phyloP scores from a whole-genome alignment of 148 eudicot species.

The Chenopodium berlandieri region DNA sequence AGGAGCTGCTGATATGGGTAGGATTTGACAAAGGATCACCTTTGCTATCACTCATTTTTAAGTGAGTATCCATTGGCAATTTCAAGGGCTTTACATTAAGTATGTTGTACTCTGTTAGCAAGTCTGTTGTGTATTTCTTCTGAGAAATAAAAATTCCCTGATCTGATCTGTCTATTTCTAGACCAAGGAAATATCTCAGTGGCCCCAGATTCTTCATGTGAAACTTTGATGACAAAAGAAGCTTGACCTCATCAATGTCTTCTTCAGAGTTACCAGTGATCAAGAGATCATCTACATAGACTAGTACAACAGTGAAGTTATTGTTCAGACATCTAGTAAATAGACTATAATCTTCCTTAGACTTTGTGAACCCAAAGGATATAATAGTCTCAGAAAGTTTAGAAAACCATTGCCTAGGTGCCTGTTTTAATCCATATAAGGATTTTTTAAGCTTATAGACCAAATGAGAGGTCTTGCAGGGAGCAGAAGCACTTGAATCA shows the following conservation, averaged over 20 bases:
- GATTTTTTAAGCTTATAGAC: background rate
- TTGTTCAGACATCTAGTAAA: no score
- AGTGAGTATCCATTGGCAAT: background rate
- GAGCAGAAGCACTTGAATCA: no score
- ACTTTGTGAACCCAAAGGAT: no score
- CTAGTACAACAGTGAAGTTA: background rate
- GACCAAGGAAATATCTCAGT: background rate
- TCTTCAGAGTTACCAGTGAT: background rate
- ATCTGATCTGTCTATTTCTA: background rate
- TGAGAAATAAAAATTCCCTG: background rate
- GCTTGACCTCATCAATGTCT: background rate
- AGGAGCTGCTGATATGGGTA: background rate
- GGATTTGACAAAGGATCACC: no score
- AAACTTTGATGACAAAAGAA: background rate
- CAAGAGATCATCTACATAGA: conserved; percentile 17
- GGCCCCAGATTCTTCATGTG: conserved; percentile 2
- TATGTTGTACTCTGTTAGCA: background rate
- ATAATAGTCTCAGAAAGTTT: no score
- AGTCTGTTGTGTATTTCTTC: background rate
- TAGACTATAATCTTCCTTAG: no score
- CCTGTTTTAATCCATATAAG: background rate
- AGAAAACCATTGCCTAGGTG: no score
- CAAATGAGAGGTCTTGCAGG: no score
- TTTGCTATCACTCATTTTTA: background rate
- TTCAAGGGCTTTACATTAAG: background rate